Percentiles rank a stretch among this genome's conserved stretches.
These are phyloP conservation scores for Hanseniaspora thailandica DNA, from an alignment of 805 yeast species.

Conservation along the genomic window DNA sequence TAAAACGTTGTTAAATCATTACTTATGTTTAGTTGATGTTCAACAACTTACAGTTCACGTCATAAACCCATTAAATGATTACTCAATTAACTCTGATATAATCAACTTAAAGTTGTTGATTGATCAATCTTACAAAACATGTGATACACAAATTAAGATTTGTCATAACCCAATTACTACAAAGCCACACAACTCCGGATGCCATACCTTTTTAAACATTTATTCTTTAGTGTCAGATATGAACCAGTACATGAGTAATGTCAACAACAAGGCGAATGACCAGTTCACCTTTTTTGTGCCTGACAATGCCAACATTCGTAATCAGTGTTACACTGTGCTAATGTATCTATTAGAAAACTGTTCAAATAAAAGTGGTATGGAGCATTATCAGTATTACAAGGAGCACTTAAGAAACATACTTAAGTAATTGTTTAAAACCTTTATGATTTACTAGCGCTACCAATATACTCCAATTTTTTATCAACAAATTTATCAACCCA, in stretches of 20 bases:
- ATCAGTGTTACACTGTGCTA: constrained; percentile 3
- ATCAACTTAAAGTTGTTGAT: neutral
- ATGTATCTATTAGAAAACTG: neutral
- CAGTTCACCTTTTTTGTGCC: constrained; percentile 8
- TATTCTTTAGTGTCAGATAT: constrained; percentile 7
- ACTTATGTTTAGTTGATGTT: constrained; percentile 3
- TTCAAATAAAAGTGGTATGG: neutral
- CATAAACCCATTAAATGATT: constrained; percentile 9
- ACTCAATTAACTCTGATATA: neutral
- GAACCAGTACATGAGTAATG: neutral
- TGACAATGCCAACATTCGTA: constrained; percentile 3
- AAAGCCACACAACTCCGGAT: constrained; percentile 1
- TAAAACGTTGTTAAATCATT: neutral
- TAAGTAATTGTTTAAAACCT: neutral
- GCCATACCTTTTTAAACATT: constrained; percentile 8
- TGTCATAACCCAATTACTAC: constrained; percentile 4
- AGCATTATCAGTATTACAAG: neutral
- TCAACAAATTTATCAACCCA: neutral
- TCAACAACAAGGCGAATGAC: neutral
- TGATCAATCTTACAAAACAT: neutral
- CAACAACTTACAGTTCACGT: neutral
- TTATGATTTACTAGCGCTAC: neutral
- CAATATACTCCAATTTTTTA: neutral
- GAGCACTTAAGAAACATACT: neutral
- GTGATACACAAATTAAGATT: neutral